phyloP scores from a whole-genome alignment of 2,329 filamentous ascomycete genomes.

The Metarhizium anisopliae region DNA sequence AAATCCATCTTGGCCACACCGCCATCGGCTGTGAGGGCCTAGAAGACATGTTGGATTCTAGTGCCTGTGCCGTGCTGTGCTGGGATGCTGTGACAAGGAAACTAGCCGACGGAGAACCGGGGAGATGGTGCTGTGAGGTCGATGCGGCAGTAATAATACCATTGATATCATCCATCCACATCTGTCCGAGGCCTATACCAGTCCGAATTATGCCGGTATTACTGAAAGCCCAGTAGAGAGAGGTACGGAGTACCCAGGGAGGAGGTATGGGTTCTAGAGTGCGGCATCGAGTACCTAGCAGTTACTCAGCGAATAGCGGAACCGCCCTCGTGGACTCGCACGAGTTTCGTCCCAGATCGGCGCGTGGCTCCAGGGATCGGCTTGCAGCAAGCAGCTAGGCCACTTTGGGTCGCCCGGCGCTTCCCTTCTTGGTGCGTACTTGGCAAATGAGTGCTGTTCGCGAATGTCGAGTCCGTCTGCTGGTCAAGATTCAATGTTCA shows the following conservation, averaged over 20 bases:
- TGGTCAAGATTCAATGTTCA: no score
- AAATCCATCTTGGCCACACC: background rate
- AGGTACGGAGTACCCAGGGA: no score
- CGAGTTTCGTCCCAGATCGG: constrained; percentile 19
- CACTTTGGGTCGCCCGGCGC: constrained; percentile 12
- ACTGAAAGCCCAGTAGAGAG: no score
- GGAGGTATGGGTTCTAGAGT: background rate
- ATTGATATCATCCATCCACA: background rate
- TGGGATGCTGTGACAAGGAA: background rate
- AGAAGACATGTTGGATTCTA: background rate
- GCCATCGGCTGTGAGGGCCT: background rate
- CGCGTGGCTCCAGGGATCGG: constrained; percentile 30
- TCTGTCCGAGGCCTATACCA: background rate
- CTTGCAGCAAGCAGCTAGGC: constrained; percentile 14
- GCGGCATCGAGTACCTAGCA: background rate
- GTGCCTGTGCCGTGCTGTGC: background rate
- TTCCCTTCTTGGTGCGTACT: no score
- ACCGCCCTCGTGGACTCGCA: constrained; percentile 4
- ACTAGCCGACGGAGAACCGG: background rate
- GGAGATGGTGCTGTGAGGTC: background rate
- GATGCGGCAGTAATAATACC: no score
- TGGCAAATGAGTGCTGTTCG: no score
- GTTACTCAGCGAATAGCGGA: constrained; percentile 3
- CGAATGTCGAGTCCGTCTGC: no score
- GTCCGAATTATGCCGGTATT: no score